phyloP scores from a whole-genome alignment of 2,329 filamentous ascomycete species.

The Penicillium rolfsii region DNA sequence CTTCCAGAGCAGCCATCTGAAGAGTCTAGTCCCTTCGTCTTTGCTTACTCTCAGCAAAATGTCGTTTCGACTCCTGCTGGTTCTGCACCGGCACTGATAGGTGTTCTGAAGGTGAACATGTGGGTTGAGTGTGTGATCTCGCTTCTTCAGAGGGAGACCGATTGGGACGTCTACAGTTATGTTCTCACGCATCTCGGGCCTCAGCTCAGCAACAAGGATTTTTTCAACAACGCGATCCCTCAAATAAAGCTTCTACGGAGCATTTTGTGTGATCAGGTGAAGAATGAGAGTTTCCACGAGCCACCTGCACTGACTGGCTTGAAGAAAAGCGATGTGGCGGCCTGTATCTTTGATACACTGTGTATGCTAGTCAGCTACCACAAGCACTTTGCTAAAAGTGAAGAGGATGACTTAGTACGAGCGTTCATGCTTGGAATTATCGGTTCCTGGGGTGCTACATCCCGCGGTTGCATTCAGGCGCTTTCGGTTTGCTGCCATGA shows the following conservation, averaged over 20 bases:
- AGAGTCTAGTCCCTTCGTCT: conserved; percentile 55
- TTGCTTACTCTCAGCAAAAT: conserved; percentile 49
- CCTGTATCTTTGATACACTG: conserved; percentile 83
- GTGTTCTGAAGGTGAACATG: conserved; percentile 61
- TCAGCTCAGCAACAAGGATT: conserved; percentile 84
- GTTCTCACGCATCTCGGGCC: conserved; percentile 82
- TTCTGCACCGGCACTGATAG: conserved; percentile 36
- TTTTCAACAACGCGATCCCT: conserved; percentile 74
- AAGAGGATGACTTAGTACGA: conserved; percentile 87
- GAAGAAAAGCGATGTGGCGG: conserved; percentile 83
- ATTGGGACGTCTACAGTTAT: conserved; percentile 94
- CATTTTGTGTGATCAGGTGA: conserved; percentile 80
- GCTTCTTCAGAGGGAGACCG: conserved; percentile 73
- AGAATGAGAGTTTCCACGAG: conserved; percentile 75
- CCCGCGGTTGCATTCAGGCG: conserved; percentile 91
- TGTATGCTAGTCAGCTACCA: conserved; percentile 92
- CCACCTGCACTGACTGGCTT: conserved; percentile 78
- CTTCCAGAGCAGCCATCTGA: conserved; percentile 58
- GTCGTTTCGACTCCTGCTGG: conserved; percentile 37
- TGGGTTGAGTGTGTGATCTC: conserved; percentile 79
- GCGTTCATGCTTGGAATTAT: conserved; percentile 81
- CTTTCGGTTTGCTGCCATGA: conserved; percentile 95
- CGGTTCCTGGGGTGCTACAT: conserved; percentile 79
- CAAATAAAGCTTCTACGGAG: conserved; percentile 76
- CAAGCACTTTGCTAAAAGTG: conserved; percentile 76